Evolutionary conservation across 768 basidiomycete genomes (phyloP).

Genomic region (Psilocybe cubensis): DNA sequence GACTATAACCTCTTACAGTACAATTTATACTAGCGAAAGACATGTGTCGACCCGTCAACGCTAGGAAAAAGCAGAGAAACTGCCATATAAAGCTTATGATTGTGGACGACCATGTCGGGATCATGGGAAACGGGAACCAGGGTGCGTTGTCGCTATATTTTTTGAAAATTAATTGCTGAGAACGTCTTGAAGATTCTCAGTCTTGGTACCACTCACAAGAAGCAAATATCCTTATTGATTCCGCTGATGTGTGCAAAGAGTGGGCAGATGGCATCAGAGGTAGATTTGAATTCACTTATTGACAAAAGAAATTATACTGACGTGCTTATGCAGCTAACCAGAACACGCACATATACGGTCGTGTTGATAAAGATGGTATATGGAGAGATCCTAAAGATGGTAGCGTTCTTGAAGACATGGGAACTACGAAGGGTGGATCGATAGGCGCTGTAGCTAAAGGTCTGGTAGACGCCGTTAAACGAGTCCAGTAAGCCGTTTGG

Average conservation of each 20-base stretch:
- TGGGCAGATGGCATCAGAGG: slow-evolving; percentile 12
- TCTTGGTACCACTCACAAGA: slow-evolving; percentile 18
- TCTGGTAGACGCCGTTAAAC: slow-evolving; percentile 11
- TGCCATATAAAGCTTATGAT: slow-evolving; percentile 16
- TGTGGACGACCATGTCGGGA: slow-evolving; percentile 13
- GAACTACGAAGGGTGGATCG: slow-evolving; percentile 9
- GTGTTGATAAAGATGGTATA: slow-evolving; percentile 11
- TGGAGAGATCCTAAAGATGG: slow-evolving; percentile 15
- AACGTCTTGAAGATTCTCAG: slow-evolving; percentile 7
- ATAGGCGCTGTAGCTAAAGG: slow-evolving; percentile 6
- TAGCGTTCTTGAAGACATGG: slow-evolving; percentile 12
- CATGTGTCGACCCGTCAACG: slow-evolving; percentile 14
- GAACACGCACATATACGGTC: slow-evolving; percentile 13
- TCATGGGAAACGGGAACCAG: slow-evolving; percentile 18
- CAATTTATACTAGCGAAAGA: neutral
- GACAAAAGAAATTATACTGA: neutral
- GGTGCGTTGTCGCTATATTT: neutral
- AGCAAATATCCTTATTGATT: slow-evolving; percentile 13
- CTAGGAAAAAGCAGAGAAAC: slow-evolving; percentile 15
- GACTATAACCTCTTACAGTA: neutral
- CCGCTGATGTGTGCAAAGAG: slow-evolving; percentile 7
- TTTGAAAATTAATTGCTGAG: neutral
- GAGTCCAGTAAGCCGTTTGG: slow-evolving; percentile 7
- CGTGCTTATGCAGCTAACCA: slow-evolving; percentile 5
- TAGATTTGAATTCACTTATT: neutral